Conservation (phyloP, 2,329 filamentous ascomycete genomes). For the Aureobasidium sp. region DNA sequence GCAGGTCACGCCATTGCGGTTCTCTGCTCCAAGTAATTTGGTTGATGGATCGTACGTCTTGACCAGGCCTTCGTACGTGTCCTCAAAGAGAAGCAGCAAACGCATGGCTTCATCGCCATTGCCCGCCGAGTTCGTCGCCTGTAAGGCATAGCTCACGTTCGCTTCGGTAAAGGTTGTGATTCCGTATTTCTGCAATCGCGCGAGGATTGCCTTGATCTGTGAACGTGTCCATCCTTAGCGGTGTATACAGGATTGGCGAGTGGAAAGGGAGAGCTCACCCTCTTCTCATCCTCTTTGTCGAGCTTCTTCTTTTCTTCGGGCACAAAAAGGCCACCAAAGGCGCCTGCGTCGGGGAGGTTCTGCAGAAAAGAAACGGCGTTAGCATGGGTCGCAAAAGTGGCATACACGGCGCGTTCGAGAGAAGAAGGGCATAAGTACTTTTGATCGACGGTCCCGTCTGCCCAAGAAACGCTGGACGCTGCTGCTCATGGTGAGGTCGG, state of each 20-base stretch:
- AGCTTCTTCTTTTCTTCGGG: constrained; percentile 51
- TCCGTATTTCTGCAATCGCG: constrained; percentile 46
- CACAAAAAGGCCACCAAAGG: constrained; percentile 61
- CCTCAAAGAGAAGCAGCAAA: constrained; percentile 69
- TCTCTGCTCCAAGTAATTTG: constrained; percentile 75
- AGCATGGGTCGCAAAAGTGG: neutral
- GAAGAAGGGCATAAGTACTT: constrained; percentile 7
- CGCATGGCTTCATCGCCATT: constrained; percentile 69
- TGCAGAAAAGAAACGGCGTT: neutral
- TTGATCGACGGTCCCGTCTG: constrained; percentile 45
- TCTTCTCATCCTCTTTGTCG: constrained; percentile 49
- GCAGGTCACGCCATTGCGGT: constrained; percentile 82
- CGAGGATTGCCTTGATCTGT: constrained; percentile 46
- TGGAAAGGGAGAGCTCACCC: constrained; percentile 26
- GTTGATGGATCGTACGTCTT: constrained; percentile 64
- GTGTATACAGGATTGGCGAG: neutral
- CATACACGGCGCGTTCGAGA: neutral
- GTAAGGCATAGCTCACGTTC: constrained; percentile 57
- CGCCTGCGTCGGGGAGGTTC: constrained; percentile 33
- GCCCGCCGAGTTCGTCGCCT: constrained; percentile 57
- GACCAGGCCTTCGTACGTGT: constrained; percentile 73
- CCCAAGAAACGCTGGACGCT: constrained; percentile 56
- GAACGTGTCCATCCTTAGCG: neutral
- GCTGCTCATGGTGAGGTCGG: constrained; percentile 30
- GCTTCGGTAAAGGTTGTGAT: constrained; percentile 51